phyloP scores from a whole-genome alignment of 139 green algal genomes.

The Eudorina sp. region DNA sequence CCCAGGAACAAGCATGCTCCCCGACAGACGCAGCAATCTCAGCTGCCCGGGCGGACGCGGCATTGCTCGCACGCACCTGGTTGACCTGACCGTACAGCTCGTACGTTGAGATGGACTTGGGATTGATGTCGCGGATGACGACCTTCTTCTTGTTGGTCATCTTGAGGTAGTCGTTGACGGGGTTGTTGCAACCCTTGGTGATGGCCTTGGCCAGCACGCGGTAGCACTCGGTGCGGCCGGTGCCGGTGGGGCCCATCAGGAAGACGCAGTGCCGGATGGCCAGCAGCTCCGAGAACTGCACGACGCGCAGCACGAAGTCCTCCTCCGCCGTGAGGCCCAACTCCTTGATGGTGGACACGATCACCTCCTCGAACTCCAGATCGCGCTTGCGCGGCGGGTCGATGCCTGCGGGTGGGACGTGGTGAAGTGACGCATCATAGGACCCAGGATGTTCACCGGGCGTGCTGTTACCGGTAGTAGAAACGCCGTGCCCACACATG shows the following conservation, averaged over 20 bases:
- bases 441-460: no score
- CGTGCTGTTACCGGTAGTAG: no score
- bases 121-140: slow-evolving; percentile 87
- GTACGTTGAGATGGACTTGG: slow-evolving; percentile 90
- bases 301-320: slow-evolving; percentile 85
- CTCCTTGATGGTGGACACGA: slow-evolving; percentile 64
- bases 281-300: slow-evolving; percentile 86
- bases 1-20: no score
- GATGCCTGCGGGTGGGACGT: slow-evolving; percentile 67
- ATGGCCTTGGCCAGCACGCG: slow-evolving; percentile 86
- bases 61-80: slow-evolving; percentile 67
- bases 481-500: no score
- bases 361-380: slow-evolving; percentile 80
- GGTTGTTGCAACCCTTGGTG: slow-evolving; percentile 75
- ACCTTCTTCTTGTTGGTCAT: slow-evolving; percentile 89
- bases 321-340: slow-evolving; percentile 77
- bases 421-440: no score
- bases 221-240: slow-evolving; percentile 84
- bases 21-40: no score
- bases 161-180: slow-evolving; percentile 90
- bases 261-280: slow-evolving; percentile 92
- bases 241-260: slow-evolving; percentile 87
- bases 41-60: no score
- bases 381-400: slow-evolving; percentile 84
- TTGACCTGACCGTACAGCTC: slow-evolving; percentile 94